Conservation (phyloP, 2,329 filamentous ascomycete genomes). For the Plenodomus lindquistii region DNA sequence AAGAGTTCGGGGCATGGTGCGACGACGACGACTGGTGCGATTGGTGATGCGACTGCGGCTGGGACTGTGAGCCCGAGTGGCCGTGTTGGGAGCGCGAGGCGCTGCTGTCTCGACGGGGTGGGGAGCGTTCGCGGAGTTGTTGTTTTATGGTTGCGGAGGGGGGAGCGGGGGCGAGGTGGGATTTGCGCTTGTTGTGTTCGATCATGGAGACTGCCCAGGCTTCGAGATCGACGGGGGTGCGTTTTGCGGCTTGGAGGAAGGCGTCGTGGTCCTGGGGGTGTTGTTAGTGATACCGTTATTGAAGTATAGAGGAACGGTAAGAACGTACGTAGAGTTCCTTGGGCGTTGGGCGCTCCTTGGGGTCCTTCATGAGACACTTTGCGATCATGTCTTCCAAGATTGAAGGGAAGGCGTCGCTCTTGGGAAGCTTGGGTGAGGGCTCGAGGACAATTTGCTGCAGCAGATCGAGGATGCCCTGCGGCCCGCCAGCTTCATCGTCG, state of each 20-base stretch:
- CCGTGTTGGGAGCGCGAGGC: constrained; percentile 25
- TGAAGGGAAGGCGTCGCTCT: constrained; percentile 94
- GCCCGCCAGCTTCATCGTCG: constrained; percentile 67
- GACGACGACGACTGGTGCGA: background rate
- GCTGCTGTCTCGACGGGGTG: constrained; percentile 27
- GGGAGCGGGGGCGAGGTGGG: constrained; percentile 80
- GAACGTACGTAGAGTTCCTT: constrained; percentile 85
- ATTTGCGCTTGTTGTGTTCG: constrained; percentile 94
- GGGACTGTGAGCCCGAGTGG: background rate
- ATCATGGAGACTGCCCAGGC: constrained; percentile 94
- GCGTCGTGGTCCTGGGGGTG: constrained; percentile 78
- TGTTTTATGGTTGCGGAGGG: constrained; percentile 62
- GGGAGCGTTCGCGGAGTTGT: constrained; percentile 42
- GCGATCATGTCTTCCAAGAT: constrained; percentile 97
- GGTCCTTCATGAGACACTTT: constrained; percentile 89
- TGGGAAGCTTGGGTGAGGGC: constrained; percentile 87
- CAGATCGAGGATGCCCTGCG: constrained; percentile 92
- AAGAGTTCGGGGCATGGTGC: background rate
- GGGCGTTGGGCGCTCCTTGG: constrained; percentile 86
- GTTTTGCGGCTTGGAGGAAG: constrained; percentile 94
- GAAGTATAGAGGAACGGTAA: too few relatives aligned
- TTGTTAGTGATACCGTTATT: constrained; percentile 26
- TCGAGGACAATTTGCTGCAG: constrained; percentile 98
- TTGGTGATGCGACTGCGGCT: background rate
- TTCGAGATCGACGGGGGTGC: constrained; percentile 89